Evolutionary conservation across 805 yeast species (phyloP).

Genomic region (Metschnikowia reukaufii): DNA sequence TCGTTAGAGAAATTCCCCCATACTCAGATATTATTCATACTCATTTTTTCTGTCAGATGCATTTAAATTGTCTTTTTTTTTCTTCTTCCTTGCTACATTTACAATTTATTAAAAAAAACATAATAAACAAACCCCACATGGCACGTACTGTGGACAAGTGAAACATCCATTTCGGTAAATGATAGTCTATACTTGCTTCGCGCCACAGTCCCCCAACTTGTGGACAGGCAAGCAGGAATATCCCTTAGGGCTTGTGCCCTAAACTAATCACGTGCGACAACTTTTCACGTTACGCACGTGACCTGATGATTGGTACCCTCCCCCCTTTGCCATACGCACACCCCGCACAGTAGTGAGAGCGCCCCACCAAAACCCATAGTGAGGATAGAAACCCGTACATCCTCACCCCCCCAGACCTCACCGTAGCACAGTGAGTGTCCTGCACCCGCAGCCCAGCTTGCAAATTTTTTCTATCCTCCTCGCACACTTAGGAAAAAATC

Average conservation of each 20-base stretch:
- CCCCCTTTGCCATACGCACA: background rate
- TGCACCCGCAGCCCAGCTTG: conserved; percentile 13
- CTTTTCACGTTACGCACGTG: background rate
- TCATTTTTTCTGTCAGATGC: no score
- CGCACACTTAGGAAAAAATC: conserved; percentile 10
- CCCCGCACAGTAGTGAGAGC: background rate
- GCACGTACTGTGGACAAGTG: no score
- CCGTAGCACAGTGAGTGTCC: conserved; percentile 6
- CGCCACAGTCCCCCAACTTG: no score
- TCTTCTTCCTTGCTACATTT: no score
- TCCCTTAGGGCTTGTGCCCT: background rate
- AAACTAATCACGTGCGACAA: background rate
- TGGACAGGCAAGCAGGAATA: no score
- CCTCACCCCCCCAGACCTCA: conserved; percentile 6
- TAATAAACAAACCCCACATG: no score
- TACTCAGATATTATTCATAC: no score
- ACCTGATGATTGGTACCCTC: background rate
- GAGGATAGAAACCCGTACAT: conserved; percentile 11
- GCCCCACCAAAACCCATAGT: background rate
- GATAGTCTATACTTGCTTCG: no score
- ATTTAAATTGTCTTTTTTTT: no score
- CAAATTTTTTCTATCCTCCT: conserved; percentile 17
- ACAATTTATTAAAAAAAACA: no score
- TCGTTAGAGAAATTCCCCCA: no score
- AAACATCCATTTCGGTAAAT: no score